These are phyloP conservation scores for Aureobasidium pullulans DNA, from an alignment of 2,329 filamentous ascomycete genomes.

Conservation along the genomic window DNA sequence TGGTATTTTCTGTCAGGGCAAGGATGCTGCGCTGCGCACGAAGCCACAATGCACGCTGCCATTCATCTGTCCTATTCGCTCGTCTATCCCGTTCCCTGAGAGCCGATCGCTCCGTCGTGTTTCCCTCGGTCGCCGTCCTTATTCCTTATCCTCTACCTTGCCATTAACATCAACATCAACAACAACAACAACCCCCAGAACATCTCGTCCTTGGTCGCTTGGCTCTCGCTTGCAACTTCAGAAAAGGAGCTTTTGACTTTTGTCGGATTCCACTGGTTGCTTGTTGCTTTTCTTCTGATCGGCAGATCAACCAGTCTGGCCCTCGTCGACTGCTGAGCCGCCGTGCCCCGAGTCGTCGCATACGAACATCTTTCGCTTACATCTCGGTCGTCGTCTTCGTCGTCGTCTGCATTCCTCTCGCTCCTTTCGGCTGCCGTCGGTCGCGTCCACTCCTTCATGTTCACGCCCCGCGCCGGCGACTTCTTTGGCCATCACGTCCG, in stretches of 20 bases:
- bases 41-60: neutral
- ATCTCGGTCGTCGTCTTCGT: neutral
- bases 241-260: neutral
- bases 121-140: neutral
- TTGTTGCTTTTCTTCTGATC: neutral
- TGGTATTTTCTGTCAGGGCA: neutral
- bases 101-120: neutral
- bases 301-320: slow-evolving; percentile 6
- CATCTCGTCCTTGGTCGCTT: neutral
- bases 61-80: neutral
- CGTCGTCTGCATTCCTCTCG: neutral
- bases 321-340: neutral
- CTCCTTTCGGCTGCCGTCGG: neutral
- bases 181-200: neutral
- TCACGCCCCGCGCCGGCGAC: slow-evolving; percentile 8
- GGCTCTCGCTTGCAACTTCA: neutral
- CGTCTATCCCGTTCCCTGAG: neutral
- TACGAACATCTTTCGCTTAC: neutral
- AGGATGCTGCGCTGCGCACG: neutral
- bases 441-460: neutral
- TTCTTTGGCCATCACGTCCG: slow-evolving; percentile 2
- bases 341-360: neutral
- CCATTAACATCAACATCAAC: neutral
- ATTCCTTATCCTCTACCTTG: neutral
- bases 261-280: neutral